These are phyloP conservation scores for Plantago coronopus DNA, from an alignment of 305 asterid species.

Conservation along the genomic window DNA sequence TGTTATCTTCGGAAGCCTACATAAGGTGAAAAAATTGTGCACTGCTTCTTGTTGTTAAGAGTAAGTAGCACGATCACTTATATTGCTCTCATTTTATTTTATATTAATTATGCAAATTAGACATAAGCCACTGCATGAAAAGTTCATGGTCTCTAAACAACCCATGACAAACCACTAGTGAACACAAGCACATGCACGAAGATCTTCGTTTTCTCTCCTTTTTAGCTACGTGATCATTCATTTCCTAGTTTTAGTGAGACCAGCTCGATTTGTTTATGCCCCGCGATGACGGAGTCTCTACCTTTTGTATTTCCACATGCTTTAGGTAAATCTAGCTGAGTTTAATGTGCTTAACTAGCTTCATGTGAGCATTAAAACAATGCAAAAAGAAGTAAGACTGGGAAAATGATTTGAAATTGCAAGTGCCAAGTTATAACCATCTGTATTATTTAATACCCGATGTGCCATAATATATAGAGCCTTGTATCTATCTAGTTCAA, in stretches of 20 bases:
- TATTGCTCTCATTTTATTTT: too few species aligned
- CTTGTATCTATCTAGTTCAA: not conserved
- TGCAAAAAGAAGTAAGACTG: not conserved
- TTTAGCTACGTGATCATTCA: not conserved
- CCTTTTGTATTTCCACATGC: not conserved
- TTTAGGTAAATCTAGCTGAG: not conserved
- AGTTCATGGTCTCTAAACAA: not conserved
- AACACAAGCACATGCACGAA: not conserved
- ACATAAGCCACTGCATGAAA: not conserved
- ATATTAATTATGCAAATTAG: too few species aligned
- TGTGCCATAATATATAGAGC: not conserved
- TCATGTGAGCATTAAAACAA: not conserved
- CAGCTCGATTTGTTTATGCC: not conserved
- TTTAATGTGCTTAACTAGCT: constrained; percentile 5
- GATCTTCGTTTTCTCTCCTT: not conserved
- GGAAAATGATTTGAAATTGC: not conserved
- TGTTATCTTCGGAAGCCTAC: too few species aligned
- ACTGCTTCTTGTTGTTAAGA: too few species aligned
- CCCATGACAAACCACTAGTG: not conserved
- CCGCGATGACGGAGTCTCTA: not conserved
- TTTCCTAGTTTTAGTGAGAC: constrained; percentile 3
- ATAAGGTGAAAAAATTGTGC: too few species aligned
- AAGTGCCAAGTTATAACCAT: constrained; percentile 2
- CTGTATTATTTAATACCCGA: not conserved
- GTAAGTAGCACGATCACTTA: too few species aligned